Evolutionary conservation across 371 early-diverging fungal genomes (phyloP).

Genomic region (Vairimorpha apis): DNA sequence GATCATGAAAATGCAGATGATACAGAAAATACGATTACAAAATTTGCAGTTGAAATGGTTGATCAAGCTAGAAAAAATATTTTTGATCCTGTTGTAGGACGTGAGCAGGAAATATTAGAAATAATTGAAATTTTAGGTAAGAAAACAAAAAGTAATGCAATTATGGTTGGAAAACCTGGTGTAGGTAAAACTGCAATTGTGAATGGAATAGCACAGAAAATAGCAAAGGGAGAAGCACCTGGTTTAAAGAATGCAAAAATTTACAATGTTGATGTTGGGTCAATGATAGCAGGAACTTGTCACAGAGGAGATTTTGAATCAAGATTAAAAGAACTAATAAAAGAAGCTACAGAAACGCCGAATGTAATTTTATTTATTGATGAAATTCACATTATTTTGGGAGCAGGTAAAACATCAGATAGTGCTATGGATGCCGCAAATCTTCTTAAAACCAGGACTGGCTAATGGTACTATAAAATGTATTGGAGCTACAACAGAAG

Average conservation of each 20-base stretch:
- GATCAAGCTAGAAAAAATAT: slow-evolving; percentile 70
- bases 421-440: slow-evolving; percentile 83
- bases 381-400: slow-evolving; percentile 86
- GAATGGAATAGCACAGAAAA: slow-evolving; percentile 76
- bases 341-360: slow-evolving; percentile 80
- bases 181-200: slow-evolving; percentile 69
- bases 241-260: slow-evolving; percentile 72
- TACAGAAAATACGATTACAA: slow-evolving; percentile 65
- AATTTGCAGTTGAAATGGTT: slow-evolving; percentile 84
- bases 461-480: slow-evolving; percentile 72
- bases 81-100: slow-evolving; percentile 77
- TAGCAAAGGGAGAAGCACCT: slow-evolving; percentile 84
- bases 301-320: slow-evolving; percentile 97
- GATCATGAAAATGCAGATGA: slow-evolving; percentile 42
- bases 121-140: slow-evolving; percentile 72
- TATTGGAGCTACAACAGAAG: slow-evolving; percentile 78
- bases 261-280: slow-evolving; percentile 87
- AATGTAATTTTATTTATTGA: slow-evolving; percentile 92
- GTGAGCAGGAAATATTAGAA: slow-evolving; percentile 73
- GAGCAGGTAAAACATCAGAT: slow-evolving; percentile 69
- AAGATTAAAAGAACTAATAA: slow-evolving; percentile 85
- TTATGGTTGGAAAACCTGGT: slow-evolving; percentile 74
- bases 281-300: slow-evolving; percentile 77
- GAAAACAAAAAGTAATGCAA: slow-evolving; percentile 80
- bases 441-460: slow-evolving; percentile 74